Base-by-base conservation (phyloP, 2,329 filamentous ascomycete species). In the Venturia oleaginea region DNA sequence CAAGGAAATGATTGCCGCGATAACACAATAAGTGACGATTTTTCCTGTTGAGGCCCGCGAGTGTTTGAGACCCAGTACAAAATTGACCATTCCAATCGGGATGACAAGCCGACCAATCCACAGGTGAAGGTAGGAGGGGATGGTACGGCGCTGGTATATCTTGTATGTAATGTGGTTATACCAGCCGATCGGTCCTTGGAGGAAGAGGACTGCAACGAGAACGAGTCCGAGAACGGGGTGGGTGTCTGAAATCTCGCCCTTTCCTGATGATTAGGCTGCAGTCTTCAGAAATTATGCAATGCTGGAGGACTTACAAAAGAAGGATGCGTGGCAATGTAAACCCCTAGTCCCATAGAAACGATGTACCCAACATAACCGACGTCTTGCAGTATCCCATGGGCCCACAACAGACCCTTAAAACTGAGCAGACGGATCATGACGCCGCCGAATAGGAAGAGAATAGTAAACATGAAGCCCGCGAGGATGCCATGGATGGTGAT, bases 191-290 rank as follows among this genome's bases (percentile, higher is more conserved):
- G 78, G 69, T 0, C 82, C 83, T 66, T 84, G 81, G 67, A 86
- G 81, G 11, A 86, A 74, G 2, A 89, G 70, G 4, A 75, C 67
- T 0, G 72, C 72, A 38, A 84, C 72, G 3, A 83, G 75, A 11
- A 83, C 70, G 7, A 82, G 76, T n/a, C 83, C 83, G 62, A 85
- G 82, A 67, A 83, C 77, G 0, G 79, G 75, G 66, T 85, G 83
- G 54, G 79, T 55, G 72, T 65, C 8, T 80, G 65, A 64, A 77
- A 62, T 19, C 22, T 15, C n/a, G 10, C 4, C 17, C 27, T 32
- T 17, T 57, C 54, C 54, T 24, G 38, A 13, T 37, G 48, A 13
- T 38, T 70, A 48, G 55, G 6, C 11, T 13, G n/a, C n/a, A n/a
- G 10, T 57, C 4, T 19, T 17, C 13, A 57, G 15, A 43, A 4